A percentile compares a stretch with the other conserved stretches of the same genome.
Conservation (phyloP, 148 eudicot species). For the Arctostaphylos glauca region DNA sequence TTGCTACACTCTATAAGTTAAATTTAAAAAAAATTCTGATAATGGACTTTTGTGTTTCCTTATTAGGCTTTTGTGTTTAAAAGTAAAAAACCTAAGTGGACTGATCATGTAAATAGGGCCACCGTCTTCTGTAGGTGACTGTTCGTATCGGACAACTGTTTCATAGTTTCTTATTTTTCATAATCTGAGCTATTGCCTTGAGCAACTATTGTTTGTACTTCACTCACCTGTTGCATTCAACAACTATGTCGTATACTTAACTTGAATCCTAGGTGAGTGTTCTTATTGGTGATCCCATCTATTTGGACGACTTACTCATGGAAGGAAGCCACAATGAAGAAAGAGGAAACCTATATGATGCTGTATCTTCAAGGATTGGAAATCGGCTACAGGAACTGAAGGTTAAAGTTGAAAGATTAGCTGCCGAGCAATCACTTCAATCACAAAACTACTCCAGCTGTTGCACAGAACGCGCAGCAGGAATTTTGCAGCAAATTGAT, state of each 20-base stretch:
- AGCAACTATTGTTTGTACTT: no score
- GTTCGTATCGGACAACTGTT: no score
- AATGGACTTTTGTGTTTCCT: no score
- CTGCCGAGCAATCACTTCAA: constrained; percentile 44
- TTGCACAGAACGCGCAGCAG: constrained; percentile 45
- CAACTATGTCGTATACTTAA: not conserved
- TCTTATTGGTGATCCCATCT: constrained; percentile 84
- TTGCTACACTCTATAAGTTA: not conserved
- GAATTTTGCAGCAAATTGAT: constrained; percentile 55
- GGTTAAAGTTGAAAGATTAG: constrained; percentile 56
- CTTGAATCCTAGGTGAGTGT: constrained; percentile 65
- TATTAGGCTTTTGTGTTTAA: not conserved
- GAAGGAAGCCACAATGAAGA: constrained; percentile 36
- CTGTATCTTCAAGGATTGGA: constrained; percentile 72
- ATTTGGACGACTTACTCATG: constrained; percentile 62
- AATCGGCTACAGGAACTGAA: constrained; percentile 57
- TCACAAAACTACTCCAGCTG: constrained; percentile 30
- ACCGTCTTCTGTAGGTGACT: no score
- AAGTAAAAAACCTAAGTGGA: no score
- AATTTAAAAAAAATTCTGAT: not conserved
- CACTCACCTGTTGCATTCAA: not conserved
- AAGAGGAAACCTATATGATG: constrained; percentile 62
- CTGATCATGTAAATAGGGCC: no score
- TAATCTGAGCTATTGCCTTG: no score
- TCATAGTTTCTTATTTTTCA: no score